Conservation (phyloP, 202 grass and related monocot species). For the Bolboschoenoplectus hybrid region DNA sequence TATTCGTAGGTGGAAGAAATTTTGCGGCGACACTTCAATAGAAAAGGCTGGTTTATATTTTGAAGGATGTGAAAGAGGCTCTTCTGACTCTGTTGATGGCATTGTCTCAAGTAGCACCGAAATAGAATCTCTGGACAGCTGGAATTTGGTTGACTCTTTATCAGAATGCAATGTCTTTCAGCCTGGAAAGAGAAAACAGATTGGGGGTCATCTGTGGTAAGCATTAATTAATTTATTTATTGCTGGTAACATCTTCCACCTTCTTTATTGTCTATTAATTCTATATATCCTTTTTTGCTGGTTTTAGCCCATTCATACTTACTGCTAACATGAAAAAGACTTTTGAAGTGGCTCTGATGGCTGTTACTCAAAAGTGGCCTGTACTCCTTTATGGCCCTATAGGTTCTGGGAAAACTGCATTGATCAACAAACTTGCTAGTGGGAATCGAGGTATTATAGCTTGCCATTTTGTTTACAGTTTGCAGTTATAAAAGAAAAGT, state of each 20-base stretch:
- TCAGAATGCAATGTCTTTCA: slow-evolving; percentile 41
- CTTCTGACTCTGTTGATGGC: slow-evolving; percentile 26
- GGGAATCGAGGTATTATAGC: slow-evolving; percentile 68
- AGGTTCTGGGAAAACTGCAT: slow-evolving; percentile 86
- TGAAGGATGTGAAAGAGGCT: slow-evolving; percentile 42
- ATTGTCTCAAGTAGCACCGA: slow-evolving; percentile 29
- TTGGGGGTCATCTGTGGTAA: slow-evolving; percentile 48
- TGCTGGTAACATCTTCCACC: not conserved
- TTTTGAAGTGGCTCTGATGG: slow-evolving; percentile 78
- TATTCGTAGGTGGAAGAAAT: slow-evolving; percentile 74
- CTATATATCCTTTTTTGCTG: slow-evolving; percentile 40
- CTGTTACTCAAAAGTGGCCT: slow-evolving; percentile 85
- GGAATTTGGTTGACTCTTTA: slow-evolving; percentile 53
- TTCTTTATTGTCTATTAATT: slow-evolving; percentile 19
- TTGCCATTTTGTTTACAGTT: slow-evolving; percentile 28
- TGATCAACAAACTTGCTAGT: slow-evolving; percentile 72
- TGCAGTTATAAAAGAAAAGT: not conserved
- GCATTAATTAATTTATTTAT: not conserved
- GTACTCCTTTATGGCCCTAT: slow-evolving; percentile 86
- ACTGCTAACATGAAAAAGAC: slow-evolving; percentile 66
- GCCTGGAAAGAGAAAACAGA: slow-evolving; percentile 36
- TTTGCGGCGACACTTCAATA: slow-evolving; percentile 74
- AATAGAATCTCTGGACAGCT: slow-evolving; percentile 39
- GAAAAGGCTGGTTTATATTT: slow-evolving; percentile 90
- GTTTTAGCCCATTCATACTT: slow-evolving; percentile 62